phyloP scores from a whole-genome alignment of 176 grass and related monocot genomes.

The Raddia guianensis region DNA sequence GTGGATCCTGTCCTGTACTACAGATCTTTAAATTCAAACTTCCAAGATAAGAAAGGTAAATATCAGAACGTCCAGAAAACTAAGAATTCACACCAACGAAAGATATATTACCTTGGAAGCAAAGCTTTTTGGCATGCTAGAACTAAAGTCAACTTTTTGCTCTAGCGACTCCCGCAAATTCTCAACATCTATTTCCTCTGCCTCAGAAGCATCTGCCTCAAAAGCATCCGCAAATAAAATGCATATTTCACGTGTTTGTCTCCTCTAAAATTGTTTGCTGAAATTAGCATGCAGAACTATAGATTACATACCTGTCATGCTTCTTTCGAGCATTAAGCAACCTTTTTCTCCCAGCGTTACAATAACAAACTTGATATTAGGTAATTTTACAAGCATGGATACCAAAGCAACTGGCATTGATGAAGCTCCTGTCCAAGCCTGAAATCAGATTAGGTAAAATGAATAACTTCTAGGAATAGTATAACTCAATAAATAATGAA shows the following conservation, averaged over 20 bases:
- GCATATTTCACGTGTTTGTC: not conserved
- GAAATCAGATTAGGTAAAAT: constrained; percentile 24
- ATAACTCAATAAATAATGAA: not conserved
- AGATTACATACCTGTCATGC: constrained; percentile 58
- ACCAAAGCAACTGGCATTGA: constrained; percentile 66
- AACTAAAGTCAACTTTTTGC: constrained; percentile 47
- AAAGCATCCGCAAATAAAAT: not conserved
- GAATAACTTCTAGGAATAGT: constrained; percentile 16
- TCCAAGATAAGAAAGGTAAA: too few relatives aligned
- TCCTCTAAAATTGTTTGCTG: not conserved
- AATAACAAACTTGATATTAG: constrained; percentile 86
- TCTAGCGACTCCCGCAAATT: constrained; percentile 67
- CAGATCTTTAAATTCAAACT: too few relatives aligned
- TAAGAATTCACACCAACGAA: not conserved
- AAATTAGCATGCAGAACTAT: not conserved
- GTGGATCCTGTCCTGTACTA: too few relatives aligned
- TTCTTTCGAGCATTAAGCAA: constrained; percentile 91
- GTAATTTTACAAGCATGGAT: constrained; percentile 77
- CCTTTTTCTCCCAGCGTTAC: constrained; percentile 78
- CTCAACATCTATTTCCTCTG: constrained; percentile 67
- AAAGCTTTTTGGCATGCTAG: constrained; percentile 63
- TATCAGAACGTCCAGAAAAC: not conserved
- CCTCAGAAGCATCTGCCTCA: constrained; percentile 74
- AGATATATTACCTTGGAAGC: constrained; percentile 68
- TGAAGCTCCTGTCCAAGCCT: constrained; percentile 81